Evolutionary conservation across 768 basidiomycete genomes (phyloP).

Genomic region (Lentinula sp.): DNA sequence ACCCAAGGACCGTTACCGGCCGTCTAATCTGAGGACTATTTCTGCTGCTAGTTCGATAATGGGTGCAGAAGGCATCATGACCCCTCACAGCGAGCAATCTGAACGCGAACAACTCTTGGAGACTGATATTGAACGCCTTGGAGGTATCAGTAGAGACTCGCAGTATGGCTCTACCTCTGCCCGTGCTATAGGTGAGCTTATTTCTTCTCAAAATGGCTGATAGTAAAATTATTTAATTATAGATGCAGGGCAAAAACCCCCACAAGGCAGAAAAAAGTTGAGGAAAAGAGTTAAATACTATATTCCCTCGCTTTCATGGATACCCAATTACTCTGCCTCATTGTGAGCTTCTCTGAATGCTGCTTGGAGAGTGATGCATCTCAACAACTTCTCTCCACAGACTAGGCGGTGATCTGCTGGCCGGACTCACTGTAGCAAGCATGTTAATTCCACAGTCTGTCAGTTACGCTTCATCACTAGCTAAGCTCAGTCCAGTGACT

Average conservation of each 20-base stretch:
- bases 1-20: background rate
- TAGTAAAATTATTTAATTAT: background rate
- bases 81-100: slow-evolving; percentile 1
- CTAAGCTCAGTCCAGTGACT: slow-evolving; percentile 77
- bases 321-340: slow-evolving; percentile 67
- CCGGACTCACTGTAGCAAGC: slow-evolving; percentile 80
- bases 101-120: slow-evolving; percentile 3
- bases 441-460: slow-evolving; percentile 86
- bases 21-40: background rate
- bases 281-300: slow-evolving; percentile 61
- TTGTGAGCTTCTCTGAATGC: slow-evolving; percentile 40
- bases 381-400: slow-evolving; percentile 13
- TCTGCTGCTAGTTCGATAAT: background rate
- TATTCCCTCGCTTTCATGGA: slow-evolving; percentile 73
- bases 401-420: slow-evolving; percentile 59
- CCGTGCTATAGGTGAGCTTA: background rate
- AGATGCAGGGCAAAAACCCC: background rate
- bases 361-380: background rate
- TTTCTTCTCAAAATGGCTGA: background rate
- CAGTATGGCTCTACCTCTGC: slow-evolving; percentile 1
- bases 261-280: background rate
- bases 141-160: slow-evolving; percentile 1
- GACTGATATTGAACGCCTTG: slow-evolving; percentile 1
- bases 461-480: slow-evolving; percentile 86
- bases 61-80: slow-evolving; percentile 4